These are phyloP conservation scores for Colletotrichum incanum DNA, from an alignment of 2,329 filamentous ascomycete species.

Conservation along the genomic window DNA sequence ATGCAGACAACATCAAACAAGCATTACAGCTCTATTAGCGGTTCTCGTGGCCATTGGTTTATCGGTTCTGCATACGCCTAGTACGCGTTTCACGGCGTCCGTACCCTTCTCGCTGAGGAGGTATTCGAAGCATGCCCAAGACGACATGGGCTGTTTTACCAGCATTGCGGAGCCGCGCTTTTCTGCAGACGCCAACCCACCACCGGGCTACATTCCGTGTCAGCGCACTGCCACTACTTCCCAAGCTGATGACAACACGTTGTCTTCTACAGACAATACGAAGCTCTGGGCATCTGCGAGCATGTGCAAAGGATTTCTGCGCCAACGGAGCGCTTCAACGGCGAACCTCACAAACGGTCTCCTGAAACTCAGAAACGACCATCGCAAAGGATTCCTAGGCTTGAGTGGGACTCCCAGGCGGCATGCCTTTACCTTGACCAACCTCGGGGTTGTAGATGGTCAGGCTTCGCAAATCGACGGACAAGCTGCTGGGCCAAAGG, in stretches of 20 bases:
- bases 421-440: constrained; percentile 16
- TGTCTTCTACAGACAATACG: background rate
- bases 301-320: background rate
- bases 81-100: constrained; percentile 2
- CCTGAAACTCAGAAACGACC: constrained; percentile 2
- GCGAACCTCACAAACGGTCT: constrained; percentile 8
- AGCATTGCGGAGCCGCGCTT: constrained; percentile 17
- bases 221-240: background rate
- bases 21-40: constrained; percentile 2
- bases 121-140: background rate
- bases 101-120: constrained; percentile 18
- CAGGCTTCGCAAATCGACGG: background rate
- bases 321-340: constrained; percentile 1
- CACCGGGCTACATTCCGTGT: constrained; percentile 17
- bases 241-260: background rate
- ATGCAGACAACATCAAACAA: constrained; percentile 12
- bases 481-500: background rate
- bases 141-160: constrained; percentile 19
- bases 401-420: background rate
- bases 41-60: background rate
- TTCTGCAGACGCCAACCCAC: constrained; percentile 11
- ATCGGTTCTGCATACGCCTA: background rate
- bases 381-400: background rate
- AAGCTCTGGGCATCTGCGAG: constrained; percentile 7
- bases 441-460: constrained; percentile 11